Evolutionary conservation across 805 yeast species (phyloP), one percentile per base, ranked within the genome.

Genomic region (Jamesozyma piceae): DNA sequence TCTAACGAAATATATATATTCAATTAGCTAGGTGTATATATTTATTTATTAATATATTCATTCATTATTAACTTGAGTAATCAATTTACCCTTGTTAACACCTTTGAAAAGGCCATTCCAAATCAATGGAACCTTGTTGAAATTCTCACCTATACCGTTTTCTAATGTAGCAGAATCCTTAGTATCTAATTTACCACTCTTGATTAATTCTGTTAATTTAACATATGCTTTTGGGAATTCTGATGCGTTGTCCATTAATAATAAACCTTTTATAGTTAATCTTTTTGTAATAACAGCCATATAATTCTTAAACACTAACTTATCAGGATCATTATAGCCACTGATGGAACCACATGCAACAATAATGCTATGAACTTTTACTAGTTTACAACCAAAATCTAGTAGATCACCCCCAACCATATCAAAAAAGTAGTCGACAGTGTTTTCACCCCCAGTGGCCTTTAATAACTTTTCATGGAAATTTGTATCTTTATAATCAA

Each of bases 271-370:
- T 26, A 77, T 67, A 0, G 63, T 65, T 41, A 80, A 57, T 54
- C 82, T 68, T 54, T 69, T 74, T 34, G 67, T 62, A 47, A 77
- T 67, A 32, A 79, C 69, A 38, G 60, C 48, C 13, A 58, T 46
- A 65, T 74, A 74, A 41, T 62, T 65, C 29, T 59, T 58, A 51
- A 75, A 66, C 1, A 54, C 62, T 18, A 58, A 52, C 41, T 65
- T 63, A 9, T 53, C 52, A 11, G 50, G 45, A 46, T 72, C 72
- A 53, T 77, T 74, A 58, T 78, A 79, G 39, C 75, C 74, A 27
- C 82, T 61, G 46, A 80, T 76, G 13, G 78, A 69, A 47, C 86
- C 86, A 62, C 82, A 77, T n/a, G 77, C 79, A 42, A 77, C 55
- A 33, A 80, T 62, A 29, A 57, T 62, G 35, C 76, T 78, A 32